Percentiles rank a stretch among this genome's conserved stretches.
These are phyloP conservation scores for Xylaria curta DNA, from an alignment of 495 filamentous ascomycete genomes.

Conservation along the genomic window DNA sequence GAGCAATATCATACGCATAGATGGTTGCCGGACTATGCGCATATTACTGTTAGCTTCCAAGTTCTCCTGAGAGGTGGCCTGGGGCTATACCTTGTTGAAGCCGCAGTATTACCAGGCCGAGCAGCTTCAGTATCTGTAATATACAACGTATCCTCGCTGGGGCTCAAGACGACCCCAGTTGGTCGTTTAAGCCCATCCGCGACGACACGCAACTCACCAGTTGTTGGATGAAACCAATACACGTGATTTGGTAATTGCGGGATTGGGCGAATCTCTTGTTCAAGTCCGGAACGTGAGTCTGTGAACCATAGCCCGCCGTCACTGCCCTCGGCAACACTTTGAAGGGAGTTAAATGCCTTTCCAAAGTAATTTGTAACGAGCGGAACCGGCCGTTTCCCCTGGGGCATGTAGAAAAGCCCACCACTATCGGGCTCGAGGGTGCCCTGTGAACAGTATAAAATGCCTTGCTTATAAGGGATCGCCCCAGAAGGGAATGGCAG, in stretches of 20 bases:
- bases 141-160: conserved; percentile 47
- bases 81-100: conserved; percentile 28
- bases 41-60: background rate
- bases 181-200: conserved; percentile 52
- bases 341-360: conserved; percentile 55
- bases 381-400: conserved; percentile 42
- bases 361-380: conserved; percentile 51
- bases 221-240: conserved; percentile 47
- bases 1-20: conserved; percentile 45
- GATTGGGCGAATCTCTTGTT: conserved; percentile 49
- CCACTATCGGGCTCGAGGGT: conserved; percentile 45
- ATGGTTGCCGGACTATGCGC: conserved; percentile 38
- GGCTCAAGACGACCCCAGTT: conserved; percentile 50
- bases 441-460: conserved; percentile 63
- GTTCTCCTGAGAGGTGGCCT: background rate
- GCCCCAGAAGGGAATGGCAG: conserved; percentile 65
- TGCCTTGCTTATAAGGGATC: conserved; percentile 33
- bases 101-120: conserved; percentile 33
- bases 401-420: conserved; percentile 59
- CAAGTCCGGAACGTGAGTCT: conserved; percentile 50
- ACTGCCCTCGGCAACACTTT: conserved; percentile 45
- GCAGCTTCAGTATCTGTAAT: conserved; percentile 50
- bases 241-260: conserved; percentile 55
- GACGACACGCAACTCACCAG: conserved; percentile 46
- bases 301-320: conserved; percentile 60